phyloP scores from a whole-genome alignment of 305 asterid genomes.

The Solanum chacoense region DNA sequence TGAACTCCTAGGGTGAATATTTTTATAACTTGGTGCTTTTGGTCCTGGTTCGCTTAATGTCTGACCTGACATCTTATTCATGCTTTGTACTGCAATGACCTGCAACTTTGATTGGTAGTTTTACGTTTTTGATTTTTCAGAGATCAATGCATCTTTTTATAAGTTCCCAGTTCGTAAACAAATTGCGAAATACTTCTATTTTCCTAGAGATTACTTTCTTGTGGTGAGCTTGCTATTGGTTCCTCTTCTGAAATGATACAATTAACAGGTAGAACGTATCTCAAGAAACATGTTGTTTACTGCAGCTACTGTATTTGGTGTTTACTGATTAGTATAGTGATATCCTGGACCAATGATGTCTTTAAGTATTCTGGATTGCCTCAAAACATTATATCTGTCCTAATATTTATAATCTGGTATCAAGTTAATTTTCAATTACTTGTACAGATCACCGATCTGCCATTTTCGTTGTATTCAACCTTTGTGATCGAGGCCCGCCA shows the following conservation, averaged over 20 bases:
- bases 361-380: not conserved
- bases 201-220: not conserved
- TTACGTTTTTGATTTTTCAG: not conserved
- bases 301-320: not conserved
- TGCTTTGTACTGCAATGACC: not conserved
- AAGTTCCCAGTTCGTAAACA: not conserved
- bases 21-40: not conserved
- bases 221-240: not conserved
- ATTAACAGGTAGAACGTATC: not conserved
- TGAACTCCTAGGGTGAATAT: not conserved
- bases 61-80: not conserved
- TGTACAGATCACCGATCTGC: constrained; percentile 86
- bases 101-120: not conserved
- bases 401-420: not conserved
- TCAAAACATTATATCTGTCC: not conserved
- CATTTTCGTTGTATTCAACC: constrained; percentile 92
- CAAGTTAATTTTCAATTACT: not conserved
- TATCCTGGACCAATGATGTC: not conserved
- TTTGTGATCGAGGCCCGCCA: constrained; percentile 94
- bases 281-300: not conserved
- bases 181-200: not conserved
- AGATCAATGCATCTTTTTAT: not conserved
- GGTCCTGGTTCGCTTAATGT: not conserved
- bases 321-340: not conserved
- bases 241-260: not conserved